Base-by-base conservation (phyloP, 805 yeast species). In the Wickerhamiella shivajii region DNA sequence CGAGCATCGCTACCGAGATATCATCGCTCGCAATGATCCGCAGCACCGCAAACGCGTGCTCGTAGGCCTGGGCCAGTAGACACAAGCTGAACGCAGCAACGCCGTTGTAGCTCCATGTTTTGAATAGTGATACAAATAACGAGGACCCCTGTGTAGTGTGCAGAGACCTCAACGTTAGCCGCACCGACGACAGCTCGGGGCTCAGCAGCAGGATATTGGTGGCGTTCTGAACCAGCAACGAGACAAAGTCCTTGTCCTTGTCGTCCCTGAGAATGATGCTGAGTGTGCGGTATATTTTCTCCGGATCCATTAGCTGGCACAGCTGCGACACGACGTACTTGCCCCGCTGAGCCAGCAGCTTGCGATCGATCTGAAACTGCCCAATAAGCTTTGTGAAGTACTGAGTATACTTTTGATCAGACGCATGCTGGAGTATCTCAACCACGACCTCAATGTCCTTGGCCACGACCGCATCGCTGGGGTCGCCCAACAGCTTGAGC, bases 101-200 rank as follows among this genome's bases (percentile, higher is more conserved):
- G 0, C 94, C 74, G 50, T 83, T 87, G 40, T 77, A 76, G 43
- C 93, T 74, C 98, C 98, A 90, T 38, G 92, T 74, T 47, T 71
- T 74, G 57, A 87, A 90, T 36, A 90, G 60, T 1, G 75, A 61
- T 18, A 77, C 66, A 51, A 90, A 90, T 25, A 85, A 61, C 15
- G 63, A 54, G 62, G 75, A 71, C 37, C 80, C 90, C 23, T 69
- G 73, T 16, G 60, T 42, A 23, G 67, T 65, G 33, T 76, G 80
- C n/a, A 74, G 53, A 26, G 55, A 36, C 52, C 74, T 64, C 33
- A 87, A 59, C 45, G 77, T 70, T 38, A 68, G 71, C 34, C 98
- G 67, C 41, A 90, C 63, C 2, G 64, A 62, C 0, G 70, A 56
- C 31, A 90, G 63, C 47, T 90, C 97, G 2, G 80, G 83, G 0